Evolutionary conservation across 2,329 filamentous ascomycete genomes (phyloP).

Genomic region (Fusarium pseudocircinatum): DNA sequence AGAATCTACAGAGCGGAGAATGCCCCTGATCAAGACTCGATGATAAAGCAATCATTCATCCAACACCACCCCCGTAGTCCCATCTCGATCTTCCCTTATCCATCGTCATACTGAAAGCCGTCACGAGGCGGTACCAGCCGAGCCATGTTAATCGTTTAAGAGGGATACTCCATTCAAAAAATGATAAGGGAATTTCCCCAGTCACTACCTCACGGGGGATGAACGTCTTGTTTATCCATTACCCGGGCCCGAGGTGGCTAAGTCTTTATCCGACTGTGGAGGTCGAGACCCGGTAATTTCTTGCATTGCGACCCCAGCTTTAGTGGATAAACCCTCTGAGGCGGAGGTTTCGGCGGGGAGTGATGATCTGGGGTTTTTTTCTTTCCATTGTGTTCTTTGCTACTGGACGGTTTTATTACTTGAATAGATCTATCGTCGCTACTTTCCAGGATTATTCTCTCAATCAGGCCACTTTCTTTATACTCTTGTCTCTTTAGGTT

Average conservation of each 20-base stretch:
- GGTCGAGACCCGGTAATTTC: constrained; percentile 5
- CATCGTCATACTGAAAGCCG: background rate
- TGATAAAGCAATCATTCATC: constrained; percentile 11
- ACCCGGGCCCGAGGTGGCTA: constrained; percentile 24
- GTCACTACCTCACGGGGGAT: background rate
- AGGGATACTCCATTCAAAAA: background rate
- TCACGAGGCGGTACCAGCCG: constrained; percentile 21
- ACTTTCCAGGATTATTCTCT: background rate
- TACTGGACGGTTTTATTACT: constrained; percentile 25
- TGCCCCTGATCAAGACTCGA: constrained; percentile 3
- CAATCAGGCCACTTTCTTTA: background rate
- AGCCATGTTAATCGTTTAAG: background rate
- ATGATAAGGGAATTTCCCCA: background rate
- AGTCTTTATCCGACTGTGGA: constrained; percentile 26
- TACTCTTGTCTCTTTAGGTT: background rate
- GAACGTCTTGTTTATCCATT: constrained; percentile 5
- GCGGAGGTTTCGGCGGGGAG: background rate
- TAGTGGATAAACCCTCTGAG: constrained; percentile 25
- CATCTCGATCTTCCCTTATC: background rate
- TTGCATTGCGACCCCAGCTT: constrained; percentile 2
- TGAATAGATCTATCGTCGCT: constrained; percentile 8
- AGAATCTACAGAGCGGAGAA: constrained; percentile 8
- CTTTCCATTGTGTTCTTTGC: constrained; percentile 8
- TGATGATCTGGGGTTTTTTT: background rate
- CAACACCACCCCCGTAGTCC: background rate